phyloP scores from a whole-genome alignment of 495 filamentous ascomycete species.

The Mytilinidion resinicola region DNA sequence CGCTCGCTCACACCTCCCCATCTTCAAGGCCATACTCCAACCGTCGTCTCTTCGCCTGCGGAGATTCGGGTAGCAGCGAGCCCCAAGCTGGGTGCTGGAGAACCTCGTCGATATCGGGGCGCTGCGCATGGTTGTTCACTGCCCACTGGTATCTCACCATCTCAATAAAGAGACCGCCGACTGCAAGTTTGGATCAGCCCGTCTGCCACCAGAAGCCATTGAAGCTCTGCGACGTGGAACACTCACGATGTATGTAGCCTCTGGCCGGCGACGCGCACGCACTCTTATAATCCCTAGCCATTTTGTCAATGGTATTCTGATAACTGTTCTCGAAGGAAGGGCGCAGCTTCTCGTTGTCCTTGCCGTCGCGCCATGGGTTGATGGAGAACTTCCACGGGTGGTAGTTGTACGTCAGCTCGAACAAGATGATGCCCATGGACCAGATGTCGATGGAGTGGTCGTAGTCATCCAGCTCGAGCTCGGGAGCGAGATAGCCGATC shows the following conservation, averaged over 20 bases:
- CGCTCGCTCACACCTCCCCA: neutral
- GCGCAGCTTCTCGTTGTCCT: conserved; percentile 5
- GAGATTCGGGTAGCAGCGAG: neutral
- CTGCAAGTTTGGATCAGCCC: neutral
- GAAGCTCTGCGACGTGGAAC: neutral
- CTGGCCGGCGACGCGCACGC: neutral
- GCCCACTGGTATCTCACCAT: neutral
- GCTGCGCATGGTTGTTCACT: neutral
- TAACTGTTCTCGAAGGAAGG: conserved; percentile 3
- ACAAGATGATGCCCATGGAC: conserved; percentile 18
- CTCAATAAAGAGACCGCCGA: neutral
- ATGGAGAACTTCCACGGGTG: conserved; percentile 19
- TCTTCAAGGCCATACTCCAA: neutral
- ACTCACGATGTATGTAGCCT: neutral
- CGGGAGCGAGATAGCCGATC: conserved; percentile 21
- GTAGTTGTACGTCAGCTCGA: conserved; percentile 13
- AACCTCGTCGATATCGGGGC: neutral
- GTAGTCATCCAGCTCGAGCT: conserved; percentile 18
- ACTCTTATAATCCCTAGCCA: conserved; percentile 2
- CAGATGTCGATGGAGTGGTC: conserved; percentile 23
- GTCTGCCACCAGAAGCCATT: neutral
- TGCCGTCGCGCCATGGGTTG: conserved; percentile 5
- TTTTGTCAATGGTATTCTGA: conserved; percentile 4
- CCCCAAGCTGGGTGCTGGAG: neutral
- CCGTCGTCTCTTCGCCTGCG: neutral